These are phyloP conservation scores for Ceratocystis albifundus DNA, from an alignment of 2,329 filamentous ascomycete species.

Conservation along the genomic window DNA sequence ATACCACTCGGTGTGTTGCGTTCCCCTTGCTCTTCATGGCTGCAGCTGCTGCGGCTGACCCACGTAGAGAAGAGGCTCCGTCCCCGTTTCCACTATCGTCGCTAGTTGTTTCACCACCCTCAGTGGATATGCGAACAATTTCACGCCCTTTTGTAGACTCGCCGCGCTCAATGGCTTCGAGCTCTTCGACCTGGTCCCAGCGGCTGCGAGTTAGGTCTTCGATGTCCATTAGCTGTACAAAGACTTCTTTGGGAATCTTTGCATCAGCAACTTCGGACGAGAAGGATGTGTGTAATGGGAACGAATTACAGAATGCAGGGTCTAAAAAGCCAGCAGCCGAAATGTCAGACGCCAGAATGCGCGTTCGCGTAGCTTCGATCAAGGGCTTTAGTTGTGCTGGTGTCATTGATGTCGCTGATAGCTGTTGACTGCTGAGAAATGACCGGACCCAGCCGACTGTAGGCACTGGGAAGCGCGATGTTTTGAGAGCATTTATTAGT, in stretches of 20 bases:
- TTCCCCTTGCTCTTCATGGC: conserved; percentile 27
- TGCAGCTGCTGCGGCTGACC: conserved; percentile 19
- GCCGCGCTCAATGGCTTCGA: conserved; percentile 61
- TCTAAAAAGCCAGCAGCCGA: conserved; percentile 46
- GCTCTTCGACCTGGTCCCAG: conserved; percentile 78
- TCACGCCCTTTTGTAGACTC: conserved; percentile 67
- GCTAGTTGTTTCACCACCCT: conserved; percentile 37
- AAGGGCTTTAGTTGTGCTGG: conserved; percentile 47
- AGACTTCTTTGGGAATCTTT: conserved; percentile 48
- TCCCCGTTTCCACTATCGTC: conserved; percentile 24
- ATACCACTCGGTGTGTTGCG: conserved; percentile 64
- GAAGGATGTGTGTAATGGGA: conserved; percentile 44
- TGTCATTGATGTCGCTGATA: conserved; percentile 39
- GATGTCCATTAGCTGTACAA: conserved; percentile 75
- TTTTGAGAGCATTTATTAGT: conserved; percentile 39
- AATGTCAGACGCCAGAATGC: conserved; percentile 68
- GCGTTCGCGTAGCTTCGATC: conserved; percentile 67
- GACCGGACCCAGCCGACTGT: conserved; percentile 49
- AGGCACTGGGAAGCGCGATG: conserved; percentile 43
- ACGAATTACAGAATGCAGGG: conserved; percentile 30
- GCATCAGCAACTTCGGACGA: conserved; percentile 44
- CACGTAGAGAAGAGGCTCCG: background rate
- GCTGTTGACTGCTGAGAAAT: conserved; percentile 46
- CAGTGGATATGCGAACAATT: conserved; percentile 56
- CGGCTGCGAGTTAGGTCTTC: conserved; percentile 69